Evolutionary conservation across 1,139 yeast species (phyloP), one percentile per base, ranked within the genome.

Genomic region (Tardiomyces digboiensis): DNA sequence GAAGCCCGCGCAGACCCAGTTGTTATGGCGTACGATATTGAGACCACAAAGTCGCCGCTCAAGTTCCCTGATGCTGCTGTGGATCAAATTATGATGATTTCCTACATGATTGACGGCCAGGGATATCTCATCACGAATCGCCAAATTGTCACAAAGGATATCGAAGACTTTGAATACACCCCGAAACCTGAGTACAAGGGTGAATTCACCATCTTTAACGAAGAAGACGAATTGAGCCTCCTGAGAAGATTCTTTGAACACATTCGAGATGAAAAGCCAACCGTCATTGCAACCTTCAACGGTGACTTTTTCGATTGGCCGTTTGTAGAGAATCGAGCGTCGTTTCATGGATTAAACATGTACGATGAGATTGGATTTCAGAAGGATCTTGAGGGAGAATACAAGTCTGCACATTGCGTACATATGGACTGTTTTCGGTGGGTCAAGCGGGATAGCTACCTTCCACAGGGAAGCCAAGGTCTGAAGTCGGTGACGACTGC

Each of bases 251-350:
- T 93, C 59, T 93, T 84, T 61, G 96, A 87, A 55, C 98, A 93
- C 60, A 77, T 93, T 19, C 70, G 91, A 52, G 97, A 91, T 43
- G 84, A 74, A 5, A 74, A 77, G 53, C 98, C 99, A 1, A 89
- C 97, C 0, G 96, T 91, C 12, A 91, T 93, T 45, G 95, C 97
- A 1, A 91, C 98, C 0, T 93, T 87, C 58, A 93, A 93, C 66
- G 99, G 99, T 70, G 99, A 93, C 62, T 88, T 88, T 59, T 93
- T 93, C 66, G 99, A 93, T 71, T 93, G 98, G 98, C 99, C 99
- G 1, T 93, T 88, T 62, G 93, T 93, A 5, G 98, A 89, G 54
- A 80, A 84, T 14, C 72, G 99, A 59, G 81, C 97, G 2, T 67
- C 80, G 29, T 75, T 77, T 48, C 94, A 91, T 61, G 97, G 87